Base-by-base conservation (phyloP, 2,329 filamentous ascomycete genomes). In the Penicillium expansum region DNA sequence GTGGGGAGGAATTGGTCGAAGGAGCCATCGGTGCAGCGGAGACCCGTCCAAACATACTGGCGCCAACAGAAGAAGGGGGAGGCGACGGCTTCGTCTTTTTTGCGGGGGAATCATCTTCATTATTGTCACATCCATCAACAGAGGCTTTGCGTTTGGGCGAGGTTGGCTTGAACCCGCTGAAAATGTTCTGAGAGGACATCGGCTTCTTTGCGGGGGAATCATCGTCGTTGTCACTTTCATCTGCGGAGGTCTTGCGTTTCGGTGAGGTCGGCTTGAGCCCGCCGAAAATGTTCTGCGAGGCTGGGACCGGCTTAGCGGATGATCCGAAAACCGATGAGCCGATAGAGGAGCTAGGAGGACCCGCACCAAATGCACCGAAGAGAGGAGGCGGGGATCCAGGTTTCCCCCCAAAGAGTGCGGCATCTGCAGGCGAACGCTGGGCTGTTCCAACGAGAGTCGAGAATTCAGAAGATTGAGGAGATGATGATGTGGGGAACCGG, bases 1-100 rank as follows among this genome's bases (percentile, higher is more conserved):
- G 47, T 14, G 45, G 59, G 16, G 71, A 74, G 56, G 27, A 13
- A 42, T 30, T 41, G 27, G 18, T 38, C 2, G 18, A 20, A 41
- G 33, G 18, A n/a, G 42, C 43, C 9, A 27, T 11, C 7, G 33
- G 14, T 43, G 38, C 20, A 18, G 55, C 56, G n/a, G 71, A 60
- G 7, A 75, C 65, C 42, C 70, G 68, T 48, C 72, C 72, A 50
- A 76, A 76, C 39, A 75, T 61, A 53, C 71, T 74, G 32, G 70
- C 69, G 24, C 70, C 62, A 33, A 66, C 62, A n/a, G 61, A 48
- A 39, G 59, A 55, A 29, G 65, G 58, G 13, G 65, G 65, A 9
- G 59, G 37, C 3, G 61, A 53, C 24, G 63, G 18, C 14, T 47
- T 47, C 10, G 29, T 45, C 29, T 65, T 64, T 42, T 66, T 65